phyloP scores from a whole-genome alignment of 1,139 yeast genomes.

The Komagataea norvegica region DNA sequence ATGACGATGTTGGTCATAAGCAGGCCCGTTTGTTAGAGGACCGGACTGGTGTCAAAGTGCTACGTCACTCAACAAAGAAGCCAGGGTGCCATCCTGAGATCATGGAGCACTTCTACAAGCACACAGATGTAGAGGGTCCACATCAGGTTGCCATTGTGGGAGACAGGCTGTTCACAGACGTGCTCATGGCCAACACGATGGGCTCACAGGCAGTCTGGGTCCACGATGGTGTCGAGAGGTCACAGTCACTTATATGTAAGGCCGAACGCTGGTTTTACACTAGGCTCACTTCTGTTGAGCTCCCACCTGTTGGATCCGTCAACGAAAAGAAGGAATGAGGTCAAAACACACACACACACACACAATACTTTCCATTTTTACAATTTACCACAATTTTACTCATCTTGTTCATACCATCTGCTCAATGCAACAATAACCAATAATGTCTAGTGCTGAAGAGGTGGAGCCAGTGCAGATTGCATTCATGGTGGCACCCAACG shows the following conservation, averaged over 20 bases:
- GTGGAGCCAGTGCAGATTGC: no score
- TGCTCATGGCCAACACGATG: constrained; percentile 92
- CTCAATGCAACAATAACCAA: no score
- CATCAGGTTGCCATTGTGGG: constrained; percentile 81
- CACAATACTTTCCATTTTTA: no score
- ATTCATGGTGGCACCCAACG: constrained; percentile 1
- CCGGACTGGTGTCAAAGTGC: constrained; percentile 70
- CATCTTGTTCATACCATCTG: no score
- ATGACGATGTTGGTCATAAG: constrained; percentile 56
- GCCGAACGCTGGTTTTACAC: constrained; percentile 46
- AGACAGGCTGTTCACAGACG: constrained; percentile 85
- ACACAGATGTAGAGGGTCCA: constrained; percentile 45
- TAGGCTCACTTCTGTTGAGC: no score
- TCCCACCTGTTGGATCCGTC: no score
- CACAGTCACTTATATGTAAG: constrained; percentile 45
- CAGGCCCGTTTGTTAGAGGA: constrained; percentile 65
- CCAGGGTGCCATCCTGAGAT: constrained; percentile 85
- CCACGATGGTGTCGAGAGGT: constrained; percentile 63
- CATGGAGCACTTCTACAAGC: constrained; percentile 47
- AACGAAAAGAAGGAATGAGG: no score
- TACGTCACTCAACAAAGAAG: constrained; percentile 75
- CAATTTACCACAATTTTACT: no score
- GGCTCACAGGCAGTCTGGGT: constrained; percentile 86
- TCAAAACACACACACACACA: no score
- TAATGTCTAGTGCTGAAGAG: no score